Evolutionary conservation across 805 yeast species (phyloP), one percentile per base, ranked within the genome.

Genomic region (Scheffersomyces stipitis): DNA sequence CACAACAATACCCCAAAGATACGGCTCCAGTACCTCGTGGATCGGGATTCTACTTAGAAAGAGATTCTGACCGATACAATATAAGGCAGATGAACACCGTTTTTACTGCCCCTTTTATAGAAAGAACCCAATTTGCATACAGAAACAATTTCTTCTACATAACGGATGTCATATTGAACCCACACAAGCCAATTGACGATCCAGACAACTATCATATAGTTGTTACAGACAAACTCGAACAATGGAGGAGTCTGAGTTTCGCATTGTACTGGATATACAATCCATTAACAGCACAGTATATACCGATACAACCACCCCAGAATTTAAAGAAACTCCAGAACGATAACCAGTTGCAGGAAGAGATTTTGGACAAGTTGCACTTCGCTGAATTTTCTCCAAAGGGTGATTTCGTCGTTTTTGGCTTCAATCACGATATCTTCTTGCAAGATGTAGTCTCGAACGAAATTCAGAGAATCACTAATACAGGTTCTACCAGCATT

Each of bases 381-480:
- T 56, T 56, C 36, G 86, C 87, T 0, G 55, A 67, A 34, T 87
- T 93, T 84, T 75, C 93, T 3, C 95, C 96, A 23, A 71, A 76
- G 15, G 87, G 95, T 0, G 54, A 62, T 5, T 63, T 72, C 29
- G 60, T 88, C 34, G 83, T 91, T 0, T 86, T 74, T 50, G 86
- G 88, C 2, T 60, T 68, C 40, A 75, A 83, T 9, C 83, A 85
- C 59, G 80, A 88, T 52, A 72, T 89, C n/a, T 88, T 69, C 53
- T 49, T 85, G 6, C 74, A 73, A 37, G 69, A 76, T 24, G 40
- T 43, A 39, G 45, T 24, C 14, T 35, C 52, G 27, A 42, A 56
- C 14, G 45, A 64, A 0, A 49, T 64, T 0, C 62, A 51, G 4
- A 81, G 79, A 44, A 62, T 86, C 10, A 85, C 96, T 0, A 41